Base-by-base conservation (phyloP, 306 rosid species). In the Quercus dentata region DNA sequence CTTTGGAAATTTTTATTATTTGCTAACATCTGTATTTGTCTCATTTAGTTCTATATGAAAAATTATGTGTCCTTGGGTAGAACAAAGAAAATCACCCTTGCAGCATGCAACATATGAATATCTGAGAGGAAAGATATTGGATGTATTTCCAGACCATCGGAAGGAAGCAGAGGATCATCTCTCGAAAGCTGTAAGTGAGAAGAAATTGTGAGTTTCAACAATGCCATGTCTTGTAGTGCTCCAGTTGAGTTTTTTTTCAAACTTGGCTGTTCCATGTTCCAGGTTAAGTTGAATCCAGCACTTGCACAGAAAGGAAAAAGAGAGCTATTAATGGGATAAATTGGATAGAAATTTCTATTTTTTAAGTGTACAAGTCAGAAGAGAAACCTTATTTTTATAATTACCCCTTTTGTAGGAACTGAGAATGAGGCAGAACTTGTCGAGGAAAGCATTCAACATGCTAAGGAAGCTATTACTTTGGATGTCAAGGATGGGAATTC, bases 231-330 rank as follows among this genome's bases (percentile, higher is more conserved):
- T 62, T 61, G 85, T 84, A 77, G 44, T 75, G 56, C 15, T 82
- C 74, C 68, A 75, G 81, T 74, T 83, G 70, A 69, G 69, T 76
- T 81, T 65, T 56, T 49, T 78, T 74, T 52, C 35, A 57, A 79
- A 56, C 55, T 75, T 69, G 65, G 49, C 21, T 76, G 19, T 84
- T 81, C n/a, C 72, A 54, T 72, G 81, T 73, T 85, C 77, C 94
- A 92, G 97, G 94, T 95, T 80, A 95, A 92, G 94, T 85, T 95
- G 89, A 90, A 92, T 54, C 99, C 99, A 18, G 91, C 99, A 80
- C 92, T 90, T 83, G 90, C 94, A 23, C 0, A 23, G 1, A 31
- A 31, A 31, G 5, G 44, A 38, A 38, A 38, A 18, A 20, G 23
- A 57, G 63, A 57, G 7, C 4, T 21, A 10, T 20, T 58, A 25